A percentile compares a stretch with the other conserved stretches of the same genome.
These are phyloP conservation scores for Phytophthora capsici DNA, from an alignment of 352 stramenopile genomes.

Conservation along the genomic window DNA sequence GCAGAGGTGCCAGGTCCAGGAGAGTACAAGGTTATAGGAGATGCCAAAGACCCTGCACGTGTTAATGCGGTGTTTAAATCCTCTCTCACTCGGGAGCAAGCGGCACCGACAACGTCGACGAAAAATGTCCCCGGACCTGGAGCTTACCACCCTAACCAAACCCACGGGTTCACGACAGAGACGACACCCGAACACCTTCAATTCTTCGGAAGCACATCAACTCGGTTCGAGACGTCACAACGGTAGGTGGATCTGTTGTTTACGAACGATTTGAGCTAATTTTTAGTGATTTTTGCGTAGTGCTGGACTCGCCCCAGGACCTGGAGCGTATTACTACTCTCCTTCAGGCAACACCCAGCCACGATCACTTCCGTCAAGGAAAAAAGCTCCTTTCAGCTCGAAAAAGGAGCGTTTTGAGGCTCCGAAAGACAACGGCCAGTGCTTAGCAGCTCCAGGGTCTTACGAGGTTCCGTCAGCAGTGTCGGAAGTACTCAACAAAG, in stretches of 20 bases:
- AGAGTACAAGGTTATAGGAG: conserved; percentile 53
- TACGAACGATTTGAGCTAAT: background rate
- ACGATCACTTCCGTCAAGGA: conserved; percentile 33
- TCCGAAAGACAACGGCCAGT: conserved; percentile 50
- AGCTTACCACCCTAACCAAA: conserved; percentile 55
- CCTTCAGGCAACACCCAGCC: conserved; percentile 42
- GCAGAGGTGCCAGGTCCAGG: conserved; percentile 65
- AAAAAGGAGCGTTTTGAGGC: conserved; percentile 78
- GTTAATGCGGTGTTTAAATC: conserved; percentile 83
- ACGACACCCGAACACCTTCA: conserved; percentile 77
- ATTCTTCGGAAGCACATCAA: conserved; percentile 83
- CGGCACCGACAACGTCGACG: conserved; percentile 30
- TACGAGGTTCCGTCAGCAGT: conserved; percentile 71
- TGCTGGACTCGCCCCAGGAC: conserved; percentile 49
- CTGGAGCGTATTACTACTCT: conserved; percentile 66
- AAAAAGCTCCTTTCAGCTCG: conserved; percentile 68
- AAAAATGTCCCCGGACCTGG: conserved; percentile 68
- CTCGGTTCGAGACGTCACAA: conserved; percentile 57
- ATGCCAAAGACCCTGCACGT: conserved; percentile 49
- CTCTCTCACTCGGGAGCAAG: conserved; percentile 58
- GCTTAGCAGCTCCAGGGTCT: conserved; percentile 62
- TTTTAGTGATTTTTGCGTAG: conserved; percentile 13
- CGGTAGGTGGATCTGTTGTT: conserved; percentile 25
- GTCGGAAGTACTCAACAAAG: conserved; percentile 71
- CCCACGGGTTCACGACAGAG: conserved; percentile 45